These are phyloP conservation scores for Colletotrichum shisoi DNA, from an alignment of 2,329 filamentous ascomycete genomes.

Conservation along the genomic window DNA sequence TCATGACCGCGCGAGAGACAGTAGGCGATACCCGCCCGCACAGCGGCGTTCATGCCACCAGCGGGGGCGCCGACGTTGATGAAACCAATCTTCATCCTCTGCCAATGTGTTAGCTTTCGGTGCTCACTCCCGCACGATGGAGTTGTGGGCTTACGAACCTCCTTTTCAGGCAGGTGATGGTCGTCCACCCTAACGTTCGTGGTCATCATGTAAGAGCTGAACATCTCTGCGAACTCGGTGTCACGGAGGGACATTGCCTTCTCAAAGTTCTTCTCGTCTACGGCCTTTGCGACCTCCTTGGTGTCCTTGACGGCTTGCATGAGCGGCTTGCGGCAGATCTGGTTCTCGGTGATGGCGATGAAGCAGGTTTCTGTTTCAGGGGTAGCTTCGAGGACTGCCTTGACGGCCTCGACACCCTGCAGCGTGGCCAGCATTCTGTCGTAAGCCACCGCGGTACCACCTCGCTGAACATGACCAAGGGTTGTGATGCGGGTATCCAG, in stretches of 20 bases:
- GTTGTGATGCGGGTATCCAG: slow-evolving; percentile 95
- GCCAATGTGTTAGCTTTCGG: slow-evolving; percentile 45
- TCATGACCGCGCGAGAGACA: slow-evolving; percentile 92
- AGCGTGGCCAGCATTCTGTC: slow-evolving; percentile 92
- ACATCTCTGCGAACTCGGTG: slow-evolving; percentile 92
- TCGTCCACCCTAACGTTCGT: slow-evolving; percentile 79
- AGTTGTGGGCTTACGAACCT: slow-evolving; percentile 60
- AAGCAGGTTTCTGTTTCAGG: slow-evolving; percentile 91
- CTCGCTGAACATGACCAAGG: slow-evolving; percentile 95
- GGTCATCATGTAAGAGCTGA: slow-evolving; percentile 88
- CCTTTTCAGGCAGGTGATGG: slow-evolving; percentile 71
- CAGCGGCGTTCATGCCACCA: slow-evolving; percentile 97
- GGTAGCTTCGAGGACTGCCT: slow-evolving; percentile 86
- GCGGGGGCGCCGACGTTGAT: slow-evolving; percentile 97
- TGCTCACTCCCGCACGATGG: too few relatives aligned
- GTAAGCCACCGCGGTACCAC: slow-evolving; percentile 90
- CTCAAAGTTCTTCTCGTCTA: slow-evolving; percentile 85
- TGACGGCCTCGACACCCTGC: slow-evolving; percentile 93
- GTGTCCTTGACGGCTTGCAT: slow-evolving; percentile 89
- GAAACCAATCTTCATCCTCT: slow-evolving; percentile 93
- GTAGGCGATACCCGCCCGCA: slow-evolving; percentile 90
- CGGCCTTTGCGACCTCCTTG: slow-evolving; percentile 81
- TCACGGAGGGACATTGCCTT: slow-evolving; percentile 88
- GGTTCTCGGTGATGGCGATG: slow-evolving; percentile 97
- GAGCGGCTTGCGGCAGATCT: slow-evolving; percentile 88